phyloP scores from a whole-genome alignment of 495 filamentous ascomycete genomes.

The Tuber melanosporum region DNA sequence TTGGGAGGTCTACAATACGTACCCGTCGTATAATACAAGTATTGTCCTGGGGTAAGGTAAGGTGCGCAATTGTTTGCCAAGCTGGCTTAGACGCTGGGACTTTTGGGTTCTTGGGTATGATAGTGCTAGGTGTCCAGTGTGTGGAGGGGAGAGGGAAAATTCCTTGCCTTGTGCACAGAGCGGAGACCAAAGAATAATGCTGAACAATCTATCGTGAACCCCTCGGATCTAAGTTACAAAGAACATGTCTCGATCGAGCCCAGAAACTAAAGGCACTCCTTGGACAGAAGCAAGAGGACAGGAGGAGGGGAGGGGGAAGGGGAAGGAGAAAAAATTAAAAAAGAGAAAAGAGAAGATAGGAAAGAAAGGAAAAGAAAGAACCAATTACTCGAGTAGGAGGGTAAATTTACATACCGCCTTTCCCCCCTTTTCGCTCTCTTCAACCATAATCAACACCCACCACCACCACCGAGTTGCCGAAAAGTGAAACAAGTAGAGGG shows the following conservation, averaged over 20 bases:
- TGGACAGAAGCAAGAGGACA: background rate
- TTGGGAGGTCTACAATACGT: background rate
- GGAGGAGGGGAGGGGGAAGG: background rate
- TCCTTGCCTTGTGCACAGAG: background rate
- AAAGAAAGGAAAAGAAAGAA: constrained; percentile 1
- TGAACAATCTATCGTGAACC: background rate
- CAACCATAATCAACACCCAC: background rate
- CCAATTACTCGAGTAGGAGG: background rate
- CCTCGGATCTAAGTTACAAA: background rate
- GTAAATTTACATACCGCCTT: background rate
- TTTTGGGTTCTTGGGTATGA: background rate
- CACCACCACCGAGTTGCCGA: background rate
- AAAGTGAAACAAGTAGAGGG: constrained; percentile 1
- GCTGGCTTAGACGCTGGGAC: background rate
- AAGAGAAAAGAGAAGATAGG: background rate
- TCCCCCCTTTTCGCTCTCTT: background rate
- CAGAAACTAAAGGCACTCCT: background rate
- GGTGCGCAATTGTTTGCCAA: constrained; percentile 2
- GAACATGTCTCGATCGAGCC: background rate
- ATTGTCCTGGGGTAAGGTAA: background rate
- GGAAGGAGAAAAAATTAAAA: too few species aligned
- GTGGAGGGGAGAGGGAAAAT: background rate
- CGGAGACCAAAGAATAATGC: background rate
- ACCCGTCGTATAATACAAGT: background rate
- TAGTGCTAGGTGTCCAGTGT: background rate